Base-by-base conservation (phyloP, 495 filamentous ascomycete species). In the Penicillium ucsense region DNA sequence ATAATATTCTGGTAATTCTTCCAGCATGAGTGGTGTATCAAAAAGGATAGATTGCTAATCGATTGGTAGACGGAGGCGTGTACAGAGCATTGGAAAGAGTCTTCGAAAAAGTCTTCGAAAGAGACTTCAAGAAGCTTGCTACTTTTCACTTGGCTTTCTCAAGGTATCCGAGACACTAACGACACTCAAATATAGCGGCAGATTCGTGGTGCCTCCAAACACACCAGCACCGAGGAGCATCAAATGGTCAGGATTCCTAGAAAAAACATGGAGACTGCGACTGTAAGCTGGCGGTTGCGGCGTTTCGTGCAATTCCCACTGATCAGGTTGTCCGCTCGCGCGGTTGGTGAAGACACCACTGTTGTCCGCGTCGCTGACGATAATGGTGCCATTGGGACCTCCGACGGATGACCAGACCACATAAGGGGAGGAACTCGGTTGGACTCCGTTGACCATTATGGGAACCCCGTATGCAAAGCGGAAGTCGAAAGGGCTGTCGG, bases 401-500 rank as follows among this genome's bases (percentile, higher is more conserved):
- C 39, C 39, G 28, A 30, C 8, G 3, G 39, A 9, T 9, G 39
- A 41, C 39, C 39, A 41, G 4, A 41, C 39, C 28, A 41, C 39
- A 41, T 41, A 41, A 31, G 39, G 39, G 31, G 39, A 52, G 3
- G 39, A 11, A n/a, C 49, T 70, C 3, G 77, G 77, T 41, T 72
- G 58, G 1, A 59, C 62, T 5, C 67, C 67, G 40, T 73, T 67
- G 33, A 57, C 61, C 9, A 59, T 63, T 6, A 59, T 65, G 6
- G 44, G 49, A n/a, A 42, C 29, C 38, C 49, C 49, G 37, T 41
- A 41, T 27, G 39, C 39, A n/a, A 41, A 41, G 8, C 39, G 39
- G 39, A 41, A 41, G 20, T 41, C 55, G 31, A 75, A 65, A 6
- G 80, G 80, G 40, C 64, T 63, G 9, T 62, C 52, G 36, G 67